Evolutionary conservation across 1,139 yeast genomes (phyloP), one percentile per base, ranked within the genome.

Genomic region (Geotrichum fermentans): DNA sequence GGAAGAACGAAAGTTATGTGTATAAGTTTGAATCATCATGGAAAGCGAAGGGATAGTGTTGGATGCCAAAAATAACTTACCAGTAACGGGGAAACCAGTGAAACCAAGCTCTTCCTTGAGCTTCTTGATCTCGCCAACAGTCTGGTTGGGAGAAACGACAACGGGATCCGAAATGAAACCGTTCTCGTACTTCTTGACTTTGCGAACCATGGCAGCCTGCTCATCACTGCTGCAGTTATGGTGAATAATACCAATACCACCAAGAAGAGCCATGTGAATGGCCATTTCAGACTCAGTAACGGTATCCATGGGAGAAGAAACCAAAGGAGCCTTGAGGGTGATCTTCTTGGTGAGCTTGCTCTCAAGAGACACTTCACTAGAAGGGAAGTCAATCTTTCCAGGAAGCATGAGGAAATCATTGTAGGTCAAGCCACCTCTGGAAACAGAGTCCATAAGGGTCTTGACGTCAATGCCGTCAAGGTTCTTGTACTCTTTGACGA

Each of bases 1-100:
- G 96, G 98, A 84, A 92, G 98, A 92, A 92, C 97, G 98, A 92
- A 92, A 92, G 97, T 92, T 89, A 87, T 75, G 68, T 61, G 65
- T 61, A 61, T 63, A 60, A 52, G 67, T 69, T 70, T 74, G 80
- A 95, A 43, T 49, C 47, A 42, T 50, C 58, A 50, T 47, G 47
- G n/a, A n/a, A n/a, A n/a, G n/a, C n/a, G n/a, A 47, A 28, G 44
- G 36, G 36, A 47, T 51, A 26, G 33, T 13, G 49, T 32, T 14
- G 29, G 26, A 38, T n/a, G 28, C 8, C 40, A 44, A 38, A 28
- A 37, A 38, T 56, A 59, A 89, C 98, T 77, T 87, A 92, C 97
- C 97, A 72, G 98, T 94, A 67, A 92, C 96, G 61, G 98, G 98
- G 83, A 89, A 92, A 50, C 97, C 94, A 60, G 97, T 89, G 71